These are phyloP conservation scores for Amanita thiersii DNA, from an alignment of 768 basidiomycete species.

Conservation along the genomic window DNA sequence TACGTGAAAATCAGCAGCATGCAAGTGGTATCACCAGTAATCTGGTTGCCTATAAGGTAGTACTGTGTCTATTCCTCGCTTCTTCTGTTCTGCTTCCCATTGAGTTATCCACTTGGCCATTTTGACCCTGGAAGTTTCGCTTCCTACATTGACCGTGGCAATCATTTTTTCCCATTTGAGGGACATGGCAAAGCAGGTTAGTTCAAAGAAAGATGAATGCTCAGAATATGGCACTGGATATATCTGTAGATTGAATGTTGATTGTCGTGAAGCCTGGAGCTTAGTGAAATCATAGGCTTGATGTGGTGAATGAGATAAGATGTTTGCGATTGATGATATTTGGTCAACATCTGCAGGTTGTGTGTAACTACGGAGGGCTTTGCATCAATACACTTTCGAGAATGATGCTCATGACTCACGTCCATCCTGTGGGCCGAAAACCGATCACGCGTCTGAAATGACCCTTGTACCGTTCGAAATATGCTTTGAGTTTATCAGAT, in stretches of 20 bases:
- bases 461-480: conserved; percentile 68
- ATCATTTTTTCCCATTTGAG: conserved; percentile 85
- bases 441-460: conserved; percentile 68
- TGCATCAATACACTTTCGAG: neutral
- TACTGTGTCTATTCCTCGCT: conserved; percentile 27
- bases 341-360: conserved; percentile 57
- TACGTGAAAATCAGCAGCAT: neutral
- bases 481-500: conserved; percentile 68
- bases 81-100: conserved; percentile 81
- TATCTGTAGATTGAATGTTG: conserved; percentile 59
- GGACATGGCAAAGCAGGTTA: conserved; percentile 92
- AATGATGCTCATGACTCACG: conserved; percentile 41
- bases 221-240: conserved; percentile 92
- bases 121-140: conserved; percentile 62
- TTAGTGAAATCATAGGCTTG: conserved; percentile 63
- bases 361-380: conserved; percentile 41
- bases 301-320: conserved; percentile 62
- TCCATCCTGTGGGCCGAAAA: conserved; percentile 95
- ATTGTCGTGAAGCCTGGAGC: conserved; percentile 63
- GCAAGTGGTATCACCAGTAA: conserved; percentile 32
- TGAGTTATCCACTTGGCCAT: conserved; percentile 86
- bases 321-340: conserved; percentile 53
- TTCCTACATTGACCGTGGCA: conserved; percentile 89
- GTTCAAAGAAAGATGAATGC: conserved; percentile 92
- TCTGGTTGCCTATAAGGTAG: conserved; percentile 35